Conservation (phyloP, 2,329 filamentous ascomycete genomes). For the Chaetomium olivaceum region DNA sequence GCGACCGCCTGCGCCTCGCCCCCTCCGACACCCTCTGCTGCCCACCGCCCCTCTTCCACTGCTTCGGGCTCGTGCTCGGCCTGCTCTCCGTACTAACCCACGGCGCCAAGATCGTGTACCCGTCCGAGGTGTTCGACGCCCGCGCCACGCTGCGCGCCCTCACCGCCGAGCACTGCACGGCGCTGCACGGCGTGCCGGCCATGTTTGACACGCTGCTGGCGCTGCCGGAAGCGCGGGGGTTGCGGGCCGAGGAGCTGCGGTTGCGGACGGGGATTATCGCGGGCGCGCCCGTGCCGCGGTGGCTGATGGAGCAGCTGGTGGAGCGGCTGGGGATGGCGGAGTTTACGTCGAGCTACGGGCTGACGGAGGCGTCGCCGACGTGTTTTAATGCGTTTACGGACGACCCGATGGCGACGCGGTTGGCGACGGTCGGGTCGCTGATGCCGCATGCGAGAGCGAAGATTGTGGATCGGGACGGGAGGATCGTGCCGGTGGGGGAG, state of each 20-base stretch:
- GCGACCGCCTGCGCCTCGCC: conserved; percentile 71
- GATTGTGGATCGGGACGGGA: conserved; percentile 68
- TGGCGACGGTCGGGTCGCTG: conserved; percentile 73
- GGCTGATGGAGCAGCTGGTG: conserved; percentile 72
- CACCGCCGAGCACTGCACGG: conserved; percentile 67
- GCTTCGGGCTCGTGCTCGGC: conserved; percentile 78
- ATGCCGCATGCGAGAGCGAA: conserved; percentile 77
- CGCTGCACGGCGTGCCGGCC: conserved; percentile 77
- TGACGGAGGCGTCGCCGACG: conserved; percentile 77
- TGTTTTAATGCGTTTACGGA: conserved; percentile 79
- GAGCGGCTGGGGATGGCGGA: conserved; percentile 72
- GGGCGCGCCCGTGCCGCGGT: conserved; percentile 72
- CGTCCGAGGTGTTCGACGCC: conserved; percentile 72
- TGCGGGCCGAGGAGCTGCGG: conserved; percentile 46
- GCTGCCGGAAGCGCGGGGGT: conserved; percentile 45
- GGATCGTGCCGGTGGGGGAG: conserved; percentile 65
- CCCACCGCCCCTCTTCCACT: conserved; percentile 82
- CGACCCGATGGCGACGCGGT: conserved; percentile 64
- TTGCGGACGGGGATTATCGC: conserved; percentile 78
- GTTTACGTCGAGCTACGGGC: conserved; percentile 69
- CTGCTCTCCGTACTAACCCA: conserved; percentile 72
- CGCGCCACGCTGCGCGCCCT: conserved; percentile 66
- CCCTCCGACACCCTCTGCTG: conserved; percentile 72
- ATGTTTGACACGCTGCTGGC: conserved; percentile 72
- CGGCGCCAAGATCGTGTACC: conserved; percentile 74